Evolutionary conservation across 1,284 basidiomycete species (phyloP), one percentile per base, ranked within the genome.

Genomic region (Trametes sp.): DNA sequence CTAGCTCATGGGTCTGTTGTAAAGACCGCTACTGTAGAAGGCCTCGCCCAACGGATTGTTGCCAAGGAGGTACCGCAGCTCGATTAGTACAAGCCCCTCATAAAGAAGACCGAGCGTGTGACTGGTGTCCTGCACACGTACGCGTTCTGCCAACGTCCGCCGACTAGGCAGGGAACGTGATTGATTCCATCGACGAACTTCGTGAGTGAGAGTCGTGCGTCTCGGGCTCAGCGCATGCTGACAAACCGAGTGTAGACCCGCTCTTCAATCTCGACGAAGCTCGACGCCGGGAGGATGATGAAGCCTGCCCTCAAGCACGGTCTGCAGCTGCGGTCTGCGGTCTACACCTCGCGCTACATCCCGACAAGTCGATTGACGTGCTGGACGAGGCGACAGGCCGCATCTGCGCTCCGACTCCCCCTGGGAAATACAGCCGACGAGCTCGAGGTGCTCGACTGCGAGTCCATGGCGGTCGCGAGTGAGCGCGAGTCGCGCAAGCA

Each of bases 361-460:
- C 95, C 0, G 95, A 97, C 80, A 96, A 95, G 75, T 92, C 93
- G 7, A 94, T 95, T 59, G 93, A 95, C 75, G 83, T 97, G 2
- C 86, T 98, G 2, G 96, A 98, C 75, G 95, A 97, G 76, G 94
- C 95, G 1, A n/a, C n/a, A n/a, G n/a, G n/a, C n/a, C n/a, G 92
- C 93, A 7, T 93, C 92, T 7, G 81, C 94, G 0, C 81, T 98
- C n/a, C 87, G 95, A 1, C 86, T 98, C 4, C 91, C 95, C 1
- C 95, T 96, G 71, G 96, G 97, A 74, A 90, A 87, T 44, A 95
- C 96, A 72, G 96, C 96, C 0, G 92, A 95, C 65, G 88, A 89
- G 64, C 82, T 98, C 2, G 95, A 98, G 72, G 81, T 83, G 1
- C 83, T 98, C 7, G 92, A 96, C 64, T 83, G 95, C 33, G 88